A percentile compares a stretch with the other conserved stretches of the same genome.
Evolutionary conservation across 768 basidiomycete genomes (phyloP).

Genomic region (Kwoniella shandongensis): DNA sequence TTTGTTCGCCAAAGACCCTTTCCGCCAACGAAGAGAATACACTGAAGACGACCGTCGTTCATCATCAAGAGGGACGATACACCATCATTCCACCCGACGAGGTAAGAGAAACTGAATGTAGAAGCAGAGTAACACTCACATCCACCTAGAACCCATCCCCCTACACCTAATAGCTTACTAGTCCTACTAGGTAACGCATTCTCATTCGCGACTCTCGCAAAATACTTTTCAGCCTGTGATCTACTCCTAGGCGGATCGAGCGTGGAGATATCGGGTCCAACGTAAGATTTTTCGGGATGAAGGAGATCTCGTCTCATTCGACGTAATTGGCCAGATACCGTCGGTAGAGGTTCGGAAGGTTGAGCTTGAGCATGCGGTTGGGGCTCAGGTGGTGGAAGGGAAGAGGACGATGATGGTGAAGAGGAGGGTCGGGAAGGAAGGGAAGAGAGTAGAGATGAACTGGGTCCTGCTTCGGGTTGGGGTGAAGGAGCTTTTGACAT

Average conservation of each 20-base stretch:
- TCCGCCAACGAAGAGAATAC: neutral
- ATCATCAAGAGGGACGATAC: neutral
- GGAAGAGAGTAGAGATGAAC: too few relatives aligned
- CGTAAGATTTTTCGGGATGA: constrained; percentile 22
- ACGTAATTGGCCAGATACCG: too few relatives aligned
- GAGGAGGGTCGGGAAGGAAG: too few relatives aligned
- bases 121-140: constrained; percentile 23
- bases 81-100: neutral
- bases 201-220: constrained; percentile 29
- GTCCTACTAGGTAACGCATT: constrained; percentile 27
- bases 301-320: too few relatives aligned
- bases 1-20: neutral
- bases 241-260: too few relatives aligned
- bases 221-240: constrained; percentile 38
- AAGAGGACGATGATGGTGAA: too few relatives aligned
- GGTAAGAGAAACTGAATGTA: neutral
- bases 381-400: too few relatives aligned
- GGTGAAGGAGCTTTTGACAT: too few relatives aligned
- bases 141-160: constrained; percentile 36
- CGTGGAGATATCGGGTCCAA: constrained; percentile 22
- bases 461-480: too few relatives aligned
- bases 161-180: constrained; percentile 34
- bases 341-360: too few relatives aligned
- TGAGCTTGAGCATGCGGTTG: too few relatives aligned
- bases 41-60: neutral